These are phyloP conservation scores for Echria macrotheca DNA, from an alignment of 495 filamentous ascomycete species.

Conservation along the genomic window DNA sequence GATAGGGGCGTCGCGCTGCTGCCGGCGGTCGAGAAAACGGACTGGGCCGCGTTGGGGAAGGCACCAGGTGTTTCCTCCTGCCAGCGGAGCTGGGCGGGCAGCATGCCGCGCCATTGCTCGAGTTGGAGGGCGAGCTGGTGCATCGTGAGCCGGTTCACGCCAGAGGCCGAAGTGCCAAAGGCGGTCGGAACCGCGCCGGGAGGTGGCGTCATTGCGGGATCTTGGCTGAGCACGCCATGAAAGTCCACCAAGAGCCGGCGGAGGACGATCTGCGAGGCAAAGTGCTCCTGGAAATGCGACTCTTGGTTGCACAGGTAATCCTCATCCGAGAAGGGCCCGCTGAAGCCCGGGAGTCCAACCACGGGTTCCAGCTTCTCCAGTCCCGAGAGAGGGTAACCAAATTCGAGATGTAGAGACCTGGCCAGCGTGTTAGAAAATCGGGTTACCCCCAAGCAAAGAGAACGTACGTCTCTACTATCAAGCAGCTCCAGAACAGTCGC, in stretches of 20 bases:
- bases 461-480: constrained; percentile 53
- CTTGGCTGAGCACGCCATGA: constrained; percentile 43
- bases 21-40: constrained; percentile 13
- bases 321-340: constrained; percentile 38
- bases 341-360: constrained; percentile 50
- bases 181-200: not conserved
- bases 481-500: constrained; percentile 54
- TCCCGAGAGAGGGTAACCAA: constrained; percentile 50
- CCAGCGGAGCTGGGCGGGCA: constrained; percentile 51
- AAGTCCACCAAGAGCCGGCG: constrained; percentile 47
- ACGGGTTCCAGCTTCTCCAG: constrained; percentile 44
- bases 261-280: constrained; percentile 53
- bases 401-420: constrained; percentile 49
- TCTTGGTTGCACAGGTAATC: constrained; percentile 45
- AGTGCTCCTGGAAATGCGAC: constrained; percentile 50
- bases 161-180: not conserved
- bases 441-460: not conserved
- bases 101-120: constrained; percentile 49
- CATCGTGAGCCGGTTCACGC: constrained; percentile 28
- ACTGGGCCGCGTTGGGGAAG: constrained; percentile 28
- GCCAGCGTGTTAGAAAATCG: constrained; percentile 1
- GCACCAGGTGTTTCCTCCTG: constrained; percentile 42
- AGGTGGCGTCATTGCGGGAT: constrained; percentile 33
- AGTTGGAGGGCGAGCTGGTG: constrained; percentile 46
- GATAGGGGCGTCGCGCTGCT: constrained; percentile 13